Percentiles rank a stretch among this genome's conserved stretches.
phyloP scores from a whole-genome alignment of 2,329 filamentous ascomycete species.

The Dryadomyces quercus-mongolicae region DNA sequence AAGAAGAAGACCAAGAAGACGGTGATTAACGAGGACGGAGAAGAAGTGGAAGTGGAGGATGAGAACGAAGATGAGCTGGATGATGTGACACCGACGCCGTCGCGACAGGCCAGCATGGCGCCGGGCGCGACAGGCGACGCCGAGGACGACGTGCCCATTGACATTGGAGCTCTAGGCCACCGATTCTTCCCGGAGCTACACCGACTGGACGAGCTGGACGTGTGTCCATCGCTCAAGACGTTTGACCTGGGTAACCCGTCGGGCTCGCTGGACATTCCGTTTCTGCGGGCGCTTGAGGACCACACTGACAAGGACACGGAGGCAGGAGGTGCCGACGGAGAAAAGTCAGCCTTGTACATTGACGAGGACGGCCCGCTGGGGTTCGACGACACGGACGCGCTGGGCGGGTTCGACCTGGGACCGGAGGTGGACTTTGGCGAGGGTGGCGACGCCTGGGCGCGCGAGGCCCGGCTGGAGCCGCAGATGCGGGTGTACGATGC shows the following conservation, averaged over 20 bases:
- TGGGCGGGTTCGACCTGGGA: slow-evolving; percentile 60
- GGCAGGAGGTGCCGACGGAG: slow-evolving; percentile 38
- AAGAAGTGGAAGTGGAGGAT: slow-evolving; percentile 30
- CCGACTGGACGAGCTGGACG: slow-evolving; percentile 70
- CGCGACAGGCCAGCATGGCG: not conserved
- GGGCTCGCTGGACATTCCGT: slow-evolving; percentile 78
- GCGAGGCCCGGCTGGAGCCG: slow-evolving; percentile 74
- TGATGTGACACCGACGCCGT: slow-evolving; percentile 8
- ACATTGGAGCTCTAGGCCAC: slow-evolving; percentile 59
- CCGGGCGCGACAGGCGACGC: slow-evolving; percentile 23
- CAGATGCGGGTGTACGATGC: slow-evolving; percentile 71
- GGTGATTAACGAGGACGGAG: slow-evolving; percentile 21
- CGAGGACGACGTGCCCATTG: slow-evolving; percentile 59
- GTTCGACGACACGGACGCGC: slow-evolving; percentile 68
- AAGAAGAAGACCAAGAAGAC: slow-evolving; percentile 24
- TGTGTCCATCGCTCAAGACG: slow-evolving; percentile 88
- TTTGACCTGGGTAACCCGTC: slow-evolving; percentile 84
- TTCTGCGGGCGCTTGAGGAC: slow-evolving; percentile 79
- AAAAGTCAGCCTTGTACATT: slow-evolving; percentile 70
- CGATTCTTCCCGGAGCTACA: slow-evolving; percentile 79
- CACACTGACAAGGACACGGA: slow-evolving; percentile 59
- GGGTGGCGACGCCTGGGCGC: slow-evolving; percentile 90
- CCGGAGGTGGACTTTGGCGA: slow-evolving; percentile 80
- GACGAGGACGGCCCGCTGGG: slow-evolving; percentile 77
- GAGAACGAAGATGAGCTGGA: slow-evolving; percentile 21